A percentile compares a stretch with the other conserved stretches of the same genome.
Conservation (phyloP, 202 grass and related monocot species). For the Panicum virgatum region DNA sequence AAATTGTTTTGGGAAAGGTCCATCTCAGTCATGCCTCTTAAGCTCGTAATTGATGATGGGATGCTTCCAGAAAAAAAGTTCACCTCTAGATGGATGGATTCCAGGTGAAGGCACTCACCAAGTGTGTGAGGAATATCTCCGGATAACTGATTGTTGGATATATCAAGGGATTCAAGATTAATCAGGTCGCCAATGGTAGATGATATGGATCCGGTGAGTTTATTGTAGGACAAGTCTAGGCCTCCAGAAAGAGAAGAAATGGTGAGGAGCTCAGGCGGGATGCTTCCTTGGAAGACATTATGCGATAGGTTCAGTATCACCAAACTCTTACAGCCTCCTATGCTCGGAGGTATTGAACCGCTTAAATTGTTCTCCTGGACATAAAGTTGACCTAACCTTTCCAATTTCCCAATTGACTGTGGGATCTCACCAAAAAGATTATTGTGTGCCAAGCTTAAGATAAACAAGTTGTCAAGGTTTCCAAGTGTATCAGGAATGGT, state of each 20-base stretch:
- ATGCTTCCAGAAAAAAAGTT: conserved; percentile 46
- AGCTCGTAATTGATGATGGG: conserved; percentile 20
- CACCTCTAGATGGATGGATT: conserved; percentile 21
- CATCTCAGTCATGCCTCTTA: conserved; percentile 51
- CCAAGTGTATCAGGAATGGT: not conserved
- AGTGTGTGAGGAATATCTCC: conserved; percentile 39
- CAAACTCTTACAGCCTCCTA: conserved; percentile 37
- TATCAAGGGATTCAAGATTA: conserved; percentile 16
- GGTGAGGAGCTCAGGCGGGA: conserved; percentile 38
- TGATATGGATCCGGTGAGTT: conserved; percentile 33
- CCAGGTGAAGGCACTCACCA: conserved; percentile 32
- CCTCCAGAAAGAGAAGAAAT: conserved; percentile 32
- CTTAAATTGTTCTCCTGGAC: conserved; percentile 33
- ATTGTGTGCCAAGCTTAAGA: not conserved
- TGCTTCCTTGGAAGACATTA: conserved; percentile 39
- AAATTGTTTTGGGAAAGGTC: conserved; percentile 56
- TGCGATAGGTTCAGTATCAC: conserved; percentile 26
- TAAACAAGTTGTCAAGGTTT: not conserved
- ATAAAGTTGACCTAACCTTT: conserved; percentile 39
- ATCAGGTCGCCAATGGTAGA: conserved; percentile 35
- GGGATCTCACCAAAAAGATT: conserved; percentile 41
- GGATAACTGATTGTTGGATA: conserved; percentile 43
- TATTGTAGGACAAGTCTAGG: conserved; percentile 47
- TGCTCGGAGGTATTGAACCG: conserved; percentile 22
- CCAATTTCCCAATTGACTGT: conserved; percentile 28